Evolutionary conservation across 2,329 filamentous ascomycete species (phyloP), one percentile per base, ranked within the genome.

Genomic region (Colletotrichum acutatum): DNA sequence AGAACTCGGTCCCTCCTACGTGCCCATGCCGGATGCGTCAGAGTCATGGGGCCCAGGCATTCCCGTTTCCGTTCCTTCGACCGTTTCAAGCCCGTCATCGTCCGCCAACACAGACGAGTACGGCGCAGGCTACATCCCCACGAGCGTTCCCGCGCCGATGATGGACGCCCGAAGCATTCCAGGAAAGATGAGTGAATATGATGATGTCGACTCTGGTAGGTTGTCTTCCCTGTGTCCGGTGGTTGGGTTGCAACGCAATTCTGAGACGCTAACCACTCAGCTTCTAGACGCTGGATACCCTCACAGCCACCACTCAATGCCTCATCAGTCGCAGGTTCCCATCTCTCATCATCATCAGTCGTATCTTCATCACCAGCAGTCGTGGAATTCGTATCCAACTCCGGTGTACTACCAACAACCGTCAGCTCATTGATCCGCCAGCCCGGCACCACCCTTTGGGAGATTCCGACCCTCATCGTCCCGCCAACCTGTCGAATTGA

Each of bases 21-120:
- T 80, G 66, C 80, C 78, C 65, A 80, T 84, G 46, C 80, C 84
- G 61, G 86, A 84, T 78, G 82, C 82, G 62, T 83, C 83, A 74
- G 86, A 87, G 73, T 79, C 83, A 28, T 89, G 87, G 87, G 81
- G 85, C 14, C 79, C 83, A 57, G 80, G 82, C 16, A 80, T 87
- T 8, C 80, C 85, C 28, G 83, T 83, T 65, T 82, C 85, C 49
- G 80, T 87, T 24, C 80, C 85, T 19, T 87, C 87, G 61, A 86
- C 83, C 62, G 86, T 86, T 12, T 88, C 87, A 24, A 89, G 87
- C 77, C 87, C 87, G 22, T 84, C 86, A 3, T 88, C 87, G 2
- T 87, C 87, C 2, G 83, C 82, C 57, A 82, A 82, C 64, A 82
- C 83, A 61, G 86, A 88, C 62, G 87, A 89, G 62, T 87, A 86